Percentiles rank a stretch among this genome's conserved stretches.
These are phyloP conservation scores for Verticillium longisporum DNA, from an alignment of 2,329 filamentous ascomycete species.

Conservation along the genomic window DNA sequence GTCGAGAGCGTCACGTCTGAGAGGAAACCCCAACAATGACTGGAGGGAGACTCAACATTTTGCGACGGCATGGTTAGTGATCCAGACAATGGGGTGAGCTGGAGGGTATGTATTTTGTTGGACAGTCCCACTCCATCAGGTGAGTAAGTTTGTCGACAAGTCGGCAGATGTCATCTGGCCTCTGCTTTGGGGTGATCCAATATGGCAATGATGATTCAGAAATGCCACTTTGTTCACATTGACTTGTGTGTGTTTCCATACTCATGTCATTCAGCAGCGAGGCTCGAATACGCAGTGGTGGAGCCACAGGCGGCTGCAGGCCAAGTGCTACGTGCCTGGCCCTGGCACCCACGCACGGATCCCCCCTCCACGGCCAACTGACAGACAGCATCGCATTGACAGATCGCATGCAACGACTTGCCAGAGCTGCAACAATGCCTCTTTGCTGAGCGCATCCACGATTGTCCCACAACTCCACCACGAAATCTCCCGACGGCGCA, in stretches of 20 bases:
- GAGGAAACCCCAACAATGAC: too few relatives aligned
- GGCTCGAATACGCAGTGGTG: not conserved
- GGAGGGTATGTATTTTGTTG: too few relatives aligned
- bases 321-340: not conserved
- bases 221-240: constrained; percentile 92
- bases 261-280: not conserved
- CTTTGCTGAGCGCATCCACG: not conserved
- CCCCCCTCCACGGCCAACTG: not conserved
- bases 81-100: too few relatives aligned
- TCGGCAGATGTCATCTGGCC: too few relatives aligned
- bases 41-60: too few relatives aligned
- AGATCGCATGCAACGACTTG: not conserved
- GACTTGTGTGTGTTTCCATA: constrained; percentile 72
- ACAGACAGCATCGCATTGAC: not conserved
- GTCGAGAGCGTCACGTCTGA: too few relatives aligned
- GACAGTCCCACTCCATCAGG: too few relatives aligned
- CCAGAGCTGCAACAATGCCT: not conserved
- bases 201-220: constrained; percentile 45
- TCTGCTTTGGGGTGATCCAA: too few relatives aligned
- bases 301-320: too few relatives aligned
- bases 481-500: not conserved
- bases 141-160: too few relatives aligned
- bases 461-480: not conserved
- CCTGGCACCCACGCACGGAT: not conserved
- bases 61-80: too few relatives aligned